These are phyloP conservation scores for Brachypodium distachyon DNA, from an alignment of 202 grass and related monocot genomes.

Conservation along the genomic window DNA sequence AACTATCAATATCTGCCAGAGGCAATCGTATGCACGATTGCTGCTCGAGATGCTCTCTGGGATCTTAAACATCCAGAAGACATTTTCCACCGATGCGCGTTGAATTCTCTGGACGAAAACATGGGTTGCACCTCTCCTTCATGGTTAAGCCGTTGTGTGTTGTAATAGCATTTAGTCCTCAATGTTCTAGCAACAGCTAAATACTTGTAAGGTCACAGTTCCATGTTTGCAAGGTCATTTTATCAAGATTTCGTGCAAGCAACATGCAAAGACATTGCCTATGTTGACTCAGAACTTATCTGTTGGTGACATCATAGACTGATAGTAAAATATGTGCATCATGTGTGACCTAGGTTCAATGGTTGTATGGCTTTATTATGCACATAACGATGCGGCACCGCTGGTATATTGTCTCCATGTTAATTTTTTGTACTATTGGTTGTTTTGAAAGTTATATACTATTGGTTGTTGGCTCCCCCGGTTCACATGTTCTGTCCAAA, in stretches of 20 bases:
- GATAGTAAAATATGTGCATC: not conserved
- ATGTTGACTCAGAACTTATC: not conserved
- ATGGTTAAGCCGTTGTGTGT: not conserved
- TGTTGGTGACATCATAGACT: not conserved
- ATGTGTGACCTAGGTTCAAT: not conserved
- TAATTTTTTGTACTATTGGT: not conserved
- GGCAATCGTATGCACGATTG: conserved; percentile 63
- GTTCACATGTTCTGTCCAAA: not conserved
- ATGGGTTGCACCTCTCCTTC: not conserved
- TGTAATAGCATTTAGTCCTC: not conserved
- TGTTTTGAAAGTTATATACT: too few relatives aligned
- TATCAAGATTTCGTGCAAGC: conserved; percentile 7
- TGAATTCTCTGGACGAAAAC: not conserved
- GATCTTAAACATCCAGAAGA: not conserved
- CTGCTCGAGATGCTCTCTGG: conserved; percentile 64
- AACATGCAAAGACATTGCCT: not conserved
- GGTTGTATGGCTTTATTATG: not conserved
- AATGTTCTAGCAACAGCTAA: not conserved
- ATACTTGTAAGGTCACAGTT: not conserved
- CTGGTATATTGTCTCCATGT: not conserved
- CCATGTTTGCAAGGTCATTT: not conserved
- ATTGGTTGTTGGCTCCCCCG: too few relatives aligned
- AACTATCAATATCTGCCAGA: conserved; percentile 72
- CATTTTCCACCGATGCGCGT: too few relatives aligned
- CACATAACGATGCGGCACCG: not conserved